Conservation (phyloP, 768 basidiomycete species). For the Amanita phalloides region DNA sequence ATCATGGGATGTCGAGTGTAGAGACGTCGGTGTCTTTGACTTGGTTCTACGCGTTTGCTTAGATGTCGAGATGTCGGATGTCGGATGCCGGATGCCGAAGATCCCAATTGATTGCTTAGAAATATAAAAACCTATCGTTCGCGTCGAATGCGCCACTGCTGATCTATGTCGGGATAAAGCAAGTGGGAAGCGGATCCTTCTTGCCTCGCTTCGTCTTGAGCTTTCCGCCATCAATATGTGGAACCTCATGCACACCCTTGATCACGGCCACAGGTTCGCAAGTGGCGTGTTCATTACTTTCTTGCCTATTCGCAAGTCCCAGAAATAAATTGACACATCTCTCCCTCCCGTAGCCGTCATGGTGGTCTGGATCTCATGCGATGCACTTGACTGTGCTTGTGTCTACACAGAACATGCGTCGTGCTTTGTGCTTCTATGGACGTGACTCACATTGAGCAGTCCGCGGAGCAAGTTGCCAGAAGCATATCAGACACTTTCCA, state of each 20-base stretch:
- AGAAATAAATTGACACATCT: slow-evolving; percentile 63
- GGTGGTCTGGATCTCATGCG: slow-evolving; percentile 60
- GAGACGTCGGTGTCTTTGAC: slow-evolving; percentile 22
- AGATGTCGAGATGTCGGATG: slow-evolving; percentile 9
- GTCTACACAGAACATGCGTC: slow-evolving; percentile 43
- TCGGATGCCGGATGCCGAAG: slow-evolving; percentile 41
- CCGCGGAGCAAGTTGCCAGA: slow-evolving; percentile 64
- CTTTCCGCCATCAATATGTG: slow-evolving; percentile 22
- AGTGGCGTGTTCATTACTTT: slow-evolving; percentile 12
- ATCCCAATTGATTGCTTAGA: slow-evolving; percentile 76
- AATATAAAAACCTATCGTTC: slow-evolving; percentile 7
- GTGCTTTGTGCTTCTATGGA: slow-evolving; percentile 30
- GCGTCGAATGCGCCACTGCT: slow-evolving; percentile 51
- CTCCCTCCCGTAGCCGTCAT: slow-evolving; percentile 54
- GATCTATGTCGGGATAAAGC: slow-evolving; percentile 45
- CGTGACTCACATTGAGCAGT: slow-evolving; percentile 48
- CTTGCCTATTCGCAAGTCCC: slow-evolving; percentile 50
- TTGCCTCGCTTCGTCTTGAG: slow-evolving; percentile 27
- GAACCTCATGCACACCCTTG: slow-evolving; percentile 47
- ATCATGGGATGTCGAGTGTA: slow-evolving; percentile 44
- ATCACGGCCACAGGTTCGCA: slow-evolving; percentile 39
- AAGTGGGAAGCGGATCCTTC: slow-evolving; percentile 30
- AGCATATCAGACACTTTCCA: slow-evolving; percentile 54
- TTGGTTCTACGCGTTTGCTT: slow-evolving; percentile 24
- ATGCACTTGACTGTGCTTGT: slow-evolving; percentile 64